These are phyloP conservation scores for Stipa capillata DNA, from an alignment of 176 grass and related monocot genomes.

Conservation along the genomic window DNA sequence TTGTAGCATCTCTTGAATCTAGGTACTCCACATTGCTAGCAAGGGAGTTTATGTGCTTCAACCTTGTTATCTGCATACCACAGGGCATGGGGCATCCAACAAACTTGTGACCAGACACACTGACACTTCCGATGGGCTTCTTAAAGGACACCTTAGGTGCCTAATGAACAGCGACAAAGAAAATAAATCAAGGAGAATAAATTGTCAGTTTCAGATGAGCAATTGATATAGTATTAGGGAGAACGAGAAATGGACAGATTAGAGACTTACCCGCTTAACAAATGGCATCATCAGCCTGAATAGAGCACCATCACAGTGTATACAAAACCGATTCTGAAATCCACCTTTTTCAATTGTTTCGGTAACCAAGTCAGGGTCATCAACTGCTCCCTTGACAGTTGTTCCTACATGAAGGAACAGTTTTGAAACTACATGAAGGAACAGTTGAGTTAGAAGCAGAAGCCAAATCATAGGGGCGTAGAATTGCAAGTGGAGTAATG, in stretches of 20 bases:
- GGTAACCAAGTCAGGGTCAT: conserved; percentile 60
- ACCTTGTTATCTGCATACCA: conserved; percentile 50
- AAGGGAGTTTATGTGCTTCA: conserved; percentile 48
- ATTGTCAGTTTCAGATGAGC: not conserved
- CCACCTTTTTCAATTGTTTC: conserved; percentile 51
- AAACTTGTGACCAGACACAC: conserved; percentile 63
- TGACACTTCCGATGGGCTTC: conserved; percentile 56
- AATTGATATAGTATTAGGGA: not conserved
- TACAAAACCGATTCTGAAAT: conserved; percentile 51
- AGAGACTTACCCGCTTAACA: conserved; percentile 41
- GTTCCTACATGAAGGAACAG: conserved; percentile 28
- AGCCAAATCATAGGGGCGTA: not conserved
- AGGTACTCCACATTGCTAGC: conserved; percentile 61
- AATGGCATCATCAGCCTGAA: conserved; percentile 72
- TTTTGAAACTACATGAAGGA: no score
- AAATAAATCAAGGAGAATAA: not conserved
- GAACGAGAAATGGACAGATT: not conserved
- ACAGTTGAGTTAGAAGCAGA: not conserved
- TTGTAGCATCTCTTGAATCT: conserved; percentile 55
- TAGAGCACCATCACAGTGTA: conserved; percentile 71
- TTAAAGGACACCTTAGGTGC: conserved; percentile 61
- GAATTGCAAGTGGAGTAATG: not conserved
- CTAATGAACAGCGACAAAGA: conserved; percentile 9
- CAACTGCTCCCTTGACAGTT: conserved; percentile 65
- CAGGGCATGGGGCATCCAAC: conserved; percentile 68